A percentile compares a stretch with the other conserved stretches of the same genome.
phyloP scores from a whole-genome alignment of 768 basidiomycete species.

The Auricularia cornea region DNA sequence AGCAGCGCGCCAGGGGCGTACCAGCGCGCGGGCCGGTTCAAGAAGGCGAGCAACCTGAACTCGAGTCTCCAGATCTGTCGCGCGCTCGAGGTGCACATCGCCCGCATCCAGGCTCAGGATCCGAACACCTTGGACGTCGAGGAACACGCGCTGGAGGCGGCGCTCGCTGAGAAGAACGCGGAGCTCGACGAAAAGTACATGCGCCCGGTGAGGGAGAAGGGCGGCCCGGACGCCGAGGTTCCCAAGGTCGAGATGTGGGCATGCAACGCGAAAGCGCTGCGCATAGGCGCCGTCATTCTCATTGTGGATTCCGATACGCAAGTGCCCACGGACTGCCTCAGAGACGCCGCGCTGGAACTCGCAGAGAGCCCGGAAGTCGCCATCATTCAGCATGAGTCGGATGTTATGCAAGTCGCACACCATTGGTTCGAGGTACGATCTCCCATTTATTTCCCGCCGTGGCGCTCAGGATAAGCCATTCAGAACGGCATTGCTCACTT shows the following conservation, averaged over 20 bases:
- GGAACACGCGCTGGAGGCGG: not conserved
- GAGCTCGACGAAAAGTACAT: not conserved
- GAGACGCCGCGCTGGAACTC: slow-evolving; percentile 83
- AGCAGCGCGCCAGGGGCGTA: slow-evolving; percentile 17
- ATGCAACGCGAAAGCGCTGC: slow-evolving; percentile 61
- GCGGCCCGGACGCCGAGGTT: not conserved
- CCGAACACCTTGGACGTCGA: not conserved
- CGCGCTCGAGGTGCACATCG: not conserved
- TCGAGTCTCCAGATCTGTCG: slow-evolving; percentile 13
- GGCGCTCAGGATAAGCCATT: slow-evolving; percentile 23
- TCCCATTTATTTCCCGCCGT: not conserved
- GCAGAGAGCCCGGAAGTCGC: slow-evolving; percentile 73
- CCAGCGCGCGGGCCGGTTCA: slow-evolving; percentile 32
- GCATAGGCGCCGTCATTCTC: slow-evolving; percentile 71
- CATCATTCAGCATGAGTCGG: slow-evolving; percentile 74
- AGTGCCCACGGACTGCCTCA: slow-evolving; percentile 56
- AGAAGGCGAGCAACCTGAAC: slow-evolving; percentile 33
- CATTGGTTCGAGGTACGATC: not conserved
- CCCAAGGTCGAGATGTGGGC: slow-evolving; percentile 38
- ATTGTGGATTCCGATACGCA: slow-evolving; percentile 71
- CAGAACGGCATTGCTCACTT: slow-evolving; percentile 29
- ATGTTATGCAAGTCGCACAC: not conserved
- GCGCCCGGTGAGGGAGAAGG: not conserved
- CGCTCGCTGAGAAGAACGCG: not conserved
- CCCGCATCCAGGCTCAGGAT: no score